Percentiles rank a stretch among this genome's conserved stretches.
Evolutionary conservation across 1,284 basidiomycete species (phyloP).

Genomic region (Bondarzewia mesenterica): DNA sequence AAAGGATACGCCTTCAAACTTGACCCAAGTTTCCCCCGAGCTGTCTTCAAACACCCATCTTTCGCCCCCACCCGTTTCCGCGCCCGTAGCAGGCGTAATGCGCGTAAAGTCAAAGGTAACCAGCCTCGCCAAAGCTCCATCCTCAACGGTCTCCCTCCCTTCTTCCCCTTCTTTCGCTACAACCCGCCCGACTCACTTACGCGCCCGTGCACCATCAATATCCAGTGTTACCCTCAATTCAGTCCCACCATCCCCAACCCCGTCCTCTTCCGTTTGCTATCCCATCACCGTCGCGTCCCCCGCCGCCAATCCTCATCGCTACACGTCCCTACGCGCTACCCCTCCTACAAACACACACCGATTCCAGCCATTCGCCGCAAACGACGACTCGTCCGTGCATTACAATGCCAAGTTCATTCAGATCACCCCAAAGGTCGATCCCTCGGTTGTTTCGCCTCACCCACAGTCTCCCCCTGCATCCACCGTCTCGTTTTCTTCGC

Average conservation of each 20-base stretch:
- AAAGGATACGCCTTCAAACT: constrained; percentile 14
- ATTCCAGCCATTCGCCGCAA: constrained; percentile 28
- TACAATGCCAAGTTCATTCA: constrained; percentile 1
- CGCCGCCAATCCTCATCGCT: constrained; percentile 52
- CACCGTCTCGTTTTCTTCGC: constrained; percentile 62
- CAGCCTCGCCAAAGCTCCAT: constrained; percentile 29
- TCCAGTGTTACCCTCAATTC: constrained; percentile 20
- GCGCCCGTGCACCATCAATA: constrained; percentile 36
- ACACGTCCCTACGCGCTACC: constrained; percentile 27
- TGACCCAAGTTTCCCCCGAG: neutral
- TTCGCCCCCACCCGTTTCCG: constrained; percentile 11
- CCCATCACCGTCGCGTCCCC: constrained; percentile 49
- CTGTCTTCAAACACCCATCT: neutral
- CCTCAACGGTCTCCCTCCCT: constrained; percentile 19
- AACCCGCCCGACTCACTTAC: constrained; percentile 23
- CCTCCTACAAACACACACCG: constrained; percentile 16
- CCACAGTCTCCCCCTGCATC: constrained; percentile 64
- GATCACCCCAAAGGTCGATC: constrained; percentile 9
- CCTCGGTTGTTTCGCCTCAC: constrained; percentile 25
- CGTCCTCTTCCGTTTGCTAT: constrained; percentile 29
- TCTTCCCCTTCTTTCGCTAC: constrained; percentile 25
- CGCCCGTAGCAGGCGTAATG: constrained; percentile 20
- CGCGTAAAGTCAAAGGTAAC: constrained; percentile 54
- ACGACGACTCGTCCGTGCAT: neutral
- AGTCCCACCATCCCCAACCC: constrained; percentile 19